Evolutionary conservation across 169 alveolate species (phyloP).

Genomic region (Babesia ovata): DNA sequence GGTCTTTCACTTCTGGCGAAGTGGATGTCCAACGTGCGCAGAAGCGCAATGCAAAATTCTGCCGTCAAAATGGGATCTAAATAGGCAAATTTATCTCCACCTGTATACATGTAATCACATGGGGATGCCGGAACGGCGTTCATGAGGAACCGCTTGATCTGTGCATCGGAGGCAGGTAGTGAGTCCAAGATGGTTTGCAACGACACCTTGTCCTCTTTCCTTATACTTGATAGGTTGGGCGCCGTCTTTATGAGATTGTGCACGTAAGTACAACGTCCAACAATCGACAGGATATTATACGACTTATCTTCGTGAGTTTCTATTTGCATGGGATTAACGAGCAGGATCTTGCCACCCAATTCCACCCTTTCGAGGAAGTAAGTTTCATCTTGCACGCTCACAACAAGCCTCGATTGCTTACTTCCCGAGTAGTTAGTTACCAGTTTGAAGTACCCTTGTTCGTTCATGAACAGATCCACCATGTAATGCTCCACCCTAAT

Average conservation of each 20-base stretch:
- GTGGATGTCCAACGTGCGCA: slow-evolving; percentile 19
- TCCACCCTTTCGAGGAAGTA: slow-evolving; percentile 30
- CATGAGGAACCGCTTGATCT: slow-evolving; percentile 24
- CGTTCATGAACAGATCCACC: slow-evolving; percentile 7
- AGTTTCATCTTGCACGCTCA: slow-evolving; percentile 20
- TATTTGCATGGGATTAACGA: slow-evolving; percentile 1
- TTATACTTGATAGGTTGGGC: slow-evolving; percentile 17
- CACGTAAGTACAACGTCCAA: slow-evolving; percentile 24
- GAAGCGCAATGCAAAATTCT: slow-evolving; percentile 13
- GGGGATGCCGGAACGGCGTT: slow-evolving; percentile 1
- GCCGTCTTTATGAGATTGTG: slow-evolving; percentile 13
- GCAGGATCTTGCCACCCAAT: slow-evolving; percentile 28
- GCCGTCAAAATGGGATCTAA: slow-evolving; percentile 9
- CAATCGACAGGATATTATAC: slow-evolving; percentile 16
- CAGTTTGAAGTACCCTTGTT: slow-evolving; percentile 22
- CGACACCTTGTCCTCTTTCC: neutral
- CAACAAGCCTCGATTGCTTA: slow-evolving; percentile 7
- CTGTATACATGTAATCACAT: slow-evolving; percentile 12
- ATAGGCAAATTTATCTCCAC: slow-evolving; percentile 1
- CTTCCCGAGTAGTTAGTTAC: neutral
- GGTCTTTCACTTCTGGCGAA: neutral
- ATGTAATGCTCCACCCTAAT: neutral
- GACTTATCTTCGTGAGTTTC: neutral
- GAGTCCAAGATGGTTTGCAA: slow-evolving; percentile 6
- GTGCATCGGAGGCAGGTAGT: slow-evolving; percentile 32